Evolutionary conservation across 2,329 filamentous ascomycete genomes (phyloP), one percentile per base, ranked within the genome.

Genomic region (Tolypocladium endophyticum): DNA sequence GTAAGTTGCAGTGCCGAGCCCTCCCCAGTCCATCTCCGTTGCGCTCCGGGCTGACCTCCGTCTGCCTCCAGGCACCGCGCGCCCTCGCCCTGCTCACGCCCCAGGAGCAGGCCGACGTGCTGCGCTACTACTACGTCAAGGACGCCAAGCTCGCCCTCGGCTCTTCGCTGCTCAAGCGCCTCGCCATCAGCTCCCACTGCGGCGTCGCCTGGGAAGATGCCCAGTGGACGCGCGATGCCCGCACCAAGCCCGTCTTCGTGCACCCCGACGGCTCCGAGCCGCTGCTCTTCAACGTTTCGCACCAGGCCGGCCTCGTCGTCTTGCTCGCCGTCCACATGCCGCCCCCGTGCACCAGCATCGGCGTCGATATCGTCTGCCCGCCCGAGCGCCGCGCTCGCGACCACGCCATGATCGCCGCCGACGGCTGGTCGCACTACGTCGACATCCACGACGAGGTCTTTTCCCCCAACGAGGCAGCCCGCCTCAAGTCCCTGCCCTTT

Each of bases 361-460:
- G 89, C 54, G 82, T 88, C 3, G 89, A 93, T 70, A 78, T 93
- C n/a, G 88, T 92, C 4, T 90, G 87, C 70, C 85, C 87, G 1
- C 79, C 81, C 59, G 89, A 93, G 76, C 80, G 89, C 35, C 80
- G 84, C 58, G 76, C 76, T n/a, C 81, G 81, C 25, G 85, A 89
- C 72, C 78, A 79, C 43, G 69, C 74, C n/a, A 78, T 83, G 55
- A 78, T 91, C 57, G 68, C 69, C 3, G 69, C 72, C 30, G 79
- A 84, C 12, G 87, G 88, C 12, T 90, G 89, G 77, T 72, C 79
- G 16, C 74, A 73, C 54, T 92, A 86, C 74, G 83, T 92, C 18
- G 86, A 88, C 69, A 83, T 89, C 67, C 88, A 91, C 72, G 79
- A 81, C 11, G 87, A 88, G 57, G 86, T 92, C 39, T 87, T 92